phyloP scores from a whole-genome alignment of 441 rosid species.

The Aquilaria agallochum region DNA sequence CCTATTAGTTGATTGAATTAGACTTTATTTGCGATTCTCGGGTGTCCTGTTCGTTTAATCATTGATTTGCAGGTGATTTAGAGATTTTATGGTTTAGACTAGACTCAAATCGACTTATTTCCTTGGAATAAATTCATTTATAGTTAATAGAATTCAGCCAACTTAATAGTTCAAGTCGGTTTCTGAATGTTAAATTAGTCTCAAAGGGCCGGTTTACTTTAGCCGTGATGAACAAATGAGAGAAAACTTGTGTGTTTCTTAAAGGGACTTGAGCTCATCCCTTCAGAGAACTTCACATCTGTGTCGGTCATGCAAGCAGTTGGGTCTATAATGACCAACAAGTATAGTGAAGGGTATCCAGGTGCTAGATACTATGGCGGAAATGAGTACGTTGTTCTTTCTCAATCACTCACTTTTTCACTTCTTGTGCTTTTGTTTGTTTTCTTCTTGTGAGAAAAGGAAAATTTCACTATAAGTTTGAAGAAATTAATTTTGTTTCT shows the following conservation, averaged over 20 bases:
- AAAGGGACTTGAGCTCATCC: slow-evolving; percentile 91
- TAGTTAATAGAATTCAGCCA: too few relatives aligned
- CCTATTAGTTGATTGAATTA: too few relatives aligned
- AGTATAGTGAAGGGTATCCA: slow-evolving; percentile 97
- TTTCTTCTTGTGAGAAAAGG: background rate
- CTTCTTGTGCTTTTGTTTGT: slow-evolving; percentile 3
- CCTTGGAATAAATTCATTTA: too few relatives aligned
- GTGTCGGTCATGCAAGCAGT: slow-evolving; percentile 90
- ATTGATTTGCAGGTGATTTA: too few relatives aligned
- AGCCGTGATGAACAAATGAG: background rate
- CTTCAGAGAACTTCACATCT: slow-evolving; percentile 96
- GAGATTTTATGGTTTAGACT: too few relatives aligned
- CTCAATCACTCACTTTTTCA: slow-evolving; percentile 11
- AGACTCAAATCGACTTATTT: too few relatives aligned
- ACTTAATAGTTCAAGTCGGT: too few relatives aligned
- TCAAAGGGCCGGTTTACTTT: too few relatives aligned
- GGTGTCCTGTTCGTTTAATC: too few relatives aligned
- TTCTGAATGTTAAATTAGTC: too few relatives aligned
- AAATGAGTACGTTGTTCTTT: slow-evolving; percentile 56
- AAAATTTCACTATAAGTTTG: background rate
- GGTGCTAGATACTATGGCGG: slow-evolving; percentile 99
- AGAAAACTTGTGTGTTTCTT: slow-evolving; percentile 10
- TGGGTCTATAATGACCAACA: slow-evolving; percentile 92
- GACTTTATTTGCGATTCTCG: too few relatives aligned
- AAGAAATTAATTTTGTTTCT: slow-evolving; percentile 3